Base-by-base conservation (phyloP, 208 protist genomes). In the Wallacemonas sp. region DNA sequence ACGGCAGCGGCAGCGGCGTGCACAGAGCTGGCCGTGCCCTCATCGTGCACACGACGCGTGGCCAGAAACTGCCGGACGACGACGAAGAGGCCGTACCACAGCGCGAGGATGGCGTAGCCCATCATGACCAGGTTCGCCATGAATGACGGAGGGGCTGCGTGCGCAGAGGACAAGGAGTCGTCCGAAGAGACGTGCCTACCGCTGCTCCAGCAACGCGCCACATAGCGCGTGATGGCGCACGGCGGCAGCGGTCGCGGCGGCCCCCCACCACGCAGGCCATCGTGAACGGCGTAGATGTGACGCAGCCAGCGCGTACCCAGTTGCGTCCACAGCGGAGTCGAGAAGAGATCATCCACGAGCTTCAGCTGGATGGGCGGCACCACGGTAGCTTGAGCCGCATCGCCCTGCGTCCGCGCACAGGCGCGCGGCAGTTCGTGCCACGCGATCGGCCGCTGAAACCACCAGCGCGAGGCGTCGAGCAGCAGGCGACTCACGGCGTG, bases 391-490 rank as follows among this genome's bases (percentile, higher is more conserved):
- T 33, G 23, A 18, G 48, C 29, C 32, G 49, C 7, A n/a, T 25
- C 61, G 46, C 31, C 3, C 18, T 55, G 20, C 7, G 41, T 69
- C n/a, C 26, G 39, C 25, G 12, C 26, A 20, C 31, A 3, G n/a
- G 26, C 64, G 69, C 26, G 57, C 46, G 75, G 72, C 44, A 87
- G 71, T 23, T 87, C 81, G 23, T 45, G 22, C 23, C 28, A 20
- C 11, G 8, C 49, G 12, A 87, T 62, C 1, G 77, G 45, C 18
- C 81, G 77, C 66, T 81, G 70, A 59, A 87, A 57, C 82, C 82
- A 88, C 82, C 82, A 88, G 55, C 36, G 68, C 2, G 67, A 76
- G 38, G 73, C 72, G 3, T 59, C 71, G 31, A 77, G 70, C 46
- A 88, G 45, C 29, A 75, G 65, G 7, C 68, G 57, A 0, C 31